A percentile compares a stretch with the other conserved stretches of the same genome.
These are phyloP conservation scores for Grosmannia huntii DNA, from an alignment of 2,329 filamentous ascomycete species.

Conservation along the genomic window DNA sequence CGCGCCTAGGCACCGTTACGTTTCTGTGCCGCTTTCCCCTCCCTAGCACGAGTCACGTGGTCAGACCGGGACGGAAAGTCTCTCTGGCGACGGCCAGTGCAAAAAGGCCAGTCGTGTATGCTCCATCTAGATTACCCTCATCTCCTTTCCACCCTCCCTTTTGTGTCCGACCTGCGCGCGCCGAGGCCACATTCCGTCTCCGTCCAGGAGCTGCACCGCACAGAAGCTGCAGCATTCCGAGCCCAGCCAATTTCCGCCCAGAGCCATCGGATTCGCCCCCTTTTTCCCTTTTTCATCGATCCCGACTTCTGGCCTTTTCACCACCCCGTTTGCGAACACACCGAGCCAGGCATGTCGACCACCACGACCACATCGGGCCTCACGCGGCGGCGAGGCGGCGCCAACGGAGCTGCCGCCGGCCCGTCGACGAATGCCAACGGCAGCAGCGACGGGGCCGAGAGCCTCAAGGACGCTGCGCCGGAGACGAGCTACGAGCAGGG, in stretches of 20 bases:
- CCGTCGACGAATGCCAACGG: conserved; percentile 41
- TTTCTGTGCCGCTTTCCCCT: background rate
- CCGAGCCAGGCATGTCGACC: conserved; percentile 5
- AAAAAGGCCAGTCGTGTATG: background rate
- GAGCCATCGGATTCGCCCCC: background rate
- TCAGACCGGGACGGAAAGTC: background rate
- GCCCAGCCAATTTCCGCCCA: background rate
- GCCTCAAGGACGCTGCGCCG: conserved; percentile 43
- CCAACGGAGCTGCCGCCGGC: conserved; percentile 32
- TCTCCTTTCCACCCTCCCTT: background rate
- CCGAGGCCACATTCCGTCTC: background rate
- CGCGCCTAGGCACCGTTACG: too few relatives aligned
- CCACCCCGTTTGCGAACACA: background rate
- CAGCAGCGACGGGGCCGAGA: conserved; percentile 44
- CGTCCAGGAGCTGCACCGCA: background rate
- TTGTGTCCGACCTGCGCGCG: background rate
- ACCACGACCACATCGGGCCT: conserved; percentile 27
- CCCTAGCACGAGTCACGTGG: background rate
- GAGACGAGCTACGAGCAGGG: conserved; percentile 81
- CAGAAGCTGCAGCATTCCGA: background rate
- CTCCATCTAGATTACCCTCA: background rate
- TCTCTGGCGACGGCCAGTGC: background rate
- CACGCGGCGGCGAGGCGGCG: conserved; percentile 56
- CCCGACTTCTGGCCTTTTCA: background rate
- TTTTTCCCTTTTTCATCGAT: background rate